Base-by-base conservation (phyloP, 306 rosid genomes). In the Cucumis melo region DNA sequence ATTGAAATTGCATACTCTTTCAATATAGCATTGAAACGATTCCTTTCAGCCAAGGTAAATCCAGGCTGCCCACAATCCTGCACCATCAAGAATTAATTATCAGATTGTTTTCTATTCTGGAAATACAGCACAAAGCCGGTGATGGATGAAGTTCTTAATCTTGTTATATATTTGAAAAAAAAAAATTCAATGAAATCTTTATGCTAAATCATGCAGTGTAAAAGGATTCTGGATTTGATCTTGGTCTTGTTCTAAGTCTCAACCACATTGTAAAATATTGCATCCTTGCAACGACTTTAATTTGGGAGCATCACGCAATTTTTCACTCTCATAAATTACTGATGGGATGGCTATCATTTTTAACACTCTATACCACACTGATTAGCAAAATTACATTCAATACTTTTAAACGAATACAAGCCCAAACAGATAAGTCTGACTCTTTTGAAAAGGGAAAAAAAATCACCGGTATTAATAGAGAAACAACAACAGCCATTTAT, bases 61-160 rank as follows among this genome's bases (percentile, higher is more conserved):
- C 98, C 98, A 73, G 98, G 98, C 86, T 94, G 97, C 73, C 98
- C 98, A 3, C 84, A 89, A 70, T 94, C 98, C 97, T 94, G 88
- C 86, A 86, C 79, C 58, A 80, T 76, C 10, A 78, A 70, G 77
- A 64, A 78, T 34, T 27, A 73, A 77, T 81, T 72, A 53, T 70
- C 74, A 71, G 24, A 15, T 54, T 55, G 1, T 55, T 56, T 53
- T 56, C n/a, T 16, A 10, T 54, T 55, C 51, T 53, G 24, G n/a
- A 13, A 24, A 53, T 74, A 48, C 41, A 29, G 4, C 77, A 24
- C 60, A 3, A 5, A 21, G 60, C 27, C 7, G 5, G 76, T 46
- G 58, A 48, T 6, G 27, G 41, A 34, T 17, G 50, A 20, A 17
- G 8, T 64, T 64, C 50, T 32, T 5, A 7, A 9, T 64, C 50